Evolutionary conservation across 75 land plant species (phyloP).

Genomic region (Cupressus sempervirens): DNA sequence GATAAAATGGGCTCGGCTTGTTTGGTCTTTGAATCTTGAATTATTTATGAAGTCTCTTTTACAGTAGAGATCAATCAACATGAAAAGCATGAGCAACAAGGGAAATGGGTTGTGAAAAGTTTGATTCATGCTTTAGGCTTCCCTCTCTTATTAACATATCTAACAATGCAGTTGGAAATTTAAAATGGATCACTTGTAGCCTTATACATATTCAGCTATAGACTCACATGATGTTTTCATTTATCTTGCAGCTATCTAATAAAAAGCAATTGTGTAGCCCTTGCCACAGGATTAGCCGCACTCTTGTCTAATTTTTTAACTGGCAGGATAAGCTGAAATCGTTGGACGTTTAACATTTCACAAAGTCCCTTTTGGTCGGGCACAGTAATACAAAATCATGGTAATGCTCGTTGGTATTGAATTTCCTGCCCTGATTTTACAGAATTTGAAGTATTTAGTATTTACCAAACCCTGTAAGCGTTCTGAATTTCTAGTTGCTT

Average conservation of each 20-base stretch:
- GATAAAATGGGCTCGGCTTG: slow-evolving; percentile 1
- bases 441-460: not conserved
- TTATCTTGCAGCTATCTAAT: not conserved
- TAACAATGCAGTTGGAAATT: not conserved
- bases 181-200: slow-evolving; percentile 1
- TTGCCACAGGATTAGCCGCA: not conserved
- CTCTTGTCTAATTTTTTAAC: not conserved
- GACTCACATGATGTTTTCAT: not conserved
- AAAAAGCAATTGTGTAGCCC: not conserved
- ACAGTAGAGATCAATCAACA: not conserved
- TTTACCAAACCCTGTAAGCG: not conserved
- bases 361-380: not conserved
- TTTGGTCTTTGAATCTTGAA: not conserved
- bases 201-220: not conserved
- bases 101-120: not conserved
- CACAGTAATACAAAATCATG: not conserved
- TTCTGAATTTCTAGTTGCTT: not conserved
- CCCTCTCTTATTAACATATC: not conserved
- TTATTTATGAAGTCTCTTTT: not conserved
- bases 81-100: not conserved
- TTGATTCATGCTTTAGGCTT: not conserved
- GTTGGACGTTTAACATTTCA: not conserved
- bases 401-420: not conserved
- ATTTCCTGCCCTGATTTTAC: not conserved
- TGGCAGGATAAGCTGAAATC: slow-evolving; percentile 4